Conservation (phyloP, 768 basidiomycete species). For the Termitomyces sp. region DNA sequence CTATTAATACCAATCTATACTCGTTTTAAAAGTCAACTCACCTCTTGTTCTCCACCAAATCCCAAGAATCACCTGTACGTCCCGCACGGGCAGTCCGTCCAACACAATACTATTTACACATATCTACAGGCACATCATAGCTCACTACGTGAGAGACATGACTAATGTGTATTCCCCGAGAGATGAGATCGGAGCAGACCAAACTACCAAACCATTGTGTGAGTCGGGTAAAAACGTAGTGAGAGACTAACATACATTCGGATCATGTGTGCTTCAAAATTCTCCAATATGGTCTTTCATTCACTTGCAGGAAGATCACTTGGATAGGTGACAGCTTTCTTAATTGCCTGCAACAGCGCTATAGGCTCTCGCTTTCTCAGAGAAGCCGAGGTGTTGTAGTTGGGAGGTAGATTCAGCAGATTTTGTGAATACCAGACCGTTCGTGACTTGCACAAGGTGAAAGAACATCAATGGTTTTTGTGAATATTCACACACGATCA, state of each 20-base stretch:
- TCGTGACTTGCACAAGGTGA: constrained; percentile 72
- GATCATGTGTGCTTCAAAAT: constrained; percentile 78
- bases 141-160: constrained; percentile 91
- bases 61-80: constrained; percentile 86
- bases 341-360: constrained; percentile 16
- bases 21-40: constrained; percentile 22
- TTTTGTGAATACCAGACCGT: constrained; percentile 94
- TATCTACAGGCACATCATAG: constrained; percentile 96
- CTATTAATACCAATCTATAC: background rate
- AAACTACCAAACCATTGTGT: constrained; percentile 47
- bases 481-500: constrained; percentile 74
- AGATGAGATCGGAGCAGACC: constrained; percentile 95
- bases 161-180: constrained; percentile 93
- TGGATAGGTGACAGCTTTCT: constrained; percentile 66
- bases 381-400: constrained; percentile 77
- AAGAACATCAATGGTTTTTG: constrained; percentile 90
- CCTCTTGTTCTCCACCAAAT: constrained; percentile 92
- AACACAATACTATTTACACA: constrained; percentile 97
- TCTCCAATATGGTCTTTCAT: constrained; percentile 71
- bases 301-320: constrained; percentile 77
- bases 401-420: constrained; percentile 87
- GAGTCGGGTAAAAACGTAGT: constrained; percentile 1
- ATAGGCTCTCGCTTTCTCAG: constrained; percentile 49
- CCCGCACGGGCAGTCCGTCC: constrained; percentile 96
- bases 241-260: constrained; percentile 60